These are phyloP conservation scores for Eucalyptus rudis DNA, from an alignment of 345 rosid species.

Conservation along the genomic window DNA sequence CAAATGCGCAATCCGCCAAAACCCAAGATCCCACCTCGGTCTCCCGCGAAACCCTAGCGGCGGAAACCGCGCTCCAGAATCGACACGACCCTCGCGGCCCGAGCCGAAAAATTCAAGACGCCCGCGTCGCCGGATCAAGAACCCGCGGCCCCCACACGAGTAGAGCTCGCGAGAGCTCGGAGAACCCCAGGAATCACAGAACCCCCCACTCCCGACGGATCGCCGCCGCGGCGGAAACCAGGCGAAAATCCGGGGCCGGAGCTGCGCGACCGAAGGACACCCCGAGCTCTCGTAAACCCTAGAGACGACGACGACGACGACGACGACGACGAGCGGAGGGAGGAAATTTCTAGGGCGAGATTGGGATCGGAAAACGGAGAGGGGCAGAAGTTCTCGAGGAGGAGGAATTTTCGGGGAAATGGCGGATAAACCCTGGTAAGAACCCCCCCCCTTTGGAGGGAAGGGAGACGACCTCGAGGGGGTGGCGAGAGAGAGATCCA, in stretches of 20 bases:
- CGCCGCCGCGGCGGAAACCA: neutral
- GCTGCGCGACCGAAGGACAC: neutral
- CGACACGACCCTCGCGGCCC: neutral
- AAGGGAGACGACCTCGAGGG: neutral
- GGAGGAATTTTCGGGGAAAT: neutral
- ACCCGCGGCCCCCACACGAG: neutral
- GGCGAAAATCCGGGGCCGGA: neutral
- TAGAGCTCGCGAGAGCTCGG: neutral
- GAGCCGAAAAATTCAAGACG: neutral
- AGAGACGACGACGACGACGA: neutral
- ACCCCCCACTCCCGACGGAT: neutral
- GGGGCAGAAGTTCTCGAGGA: neutral
- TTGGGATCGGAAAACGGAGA: neutral
- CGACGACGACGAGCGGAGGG: no score
- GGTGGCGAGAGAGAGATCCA: neutral
- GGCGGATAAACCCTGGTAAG: neutral
- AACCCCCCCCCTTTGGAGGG: neutral
- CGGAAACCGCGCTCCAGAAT: neutral
- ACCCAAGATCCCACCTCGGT: neutral
- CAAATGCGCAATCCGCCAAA: neutral
- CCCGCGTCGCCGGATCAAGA: neutral
- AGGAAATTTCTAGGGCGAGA: neutral
- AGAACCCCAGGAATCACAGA: neutral
- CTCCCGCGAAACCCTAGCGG: neutral
- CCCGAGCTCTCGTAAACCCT: neutral